Evolutionary conservation across 2,329 filamentous ascomycete genomes (phyloP), one percentile per base, ranked within the genome.

Genomic region (Fusarium sarcochroum): DNA sequence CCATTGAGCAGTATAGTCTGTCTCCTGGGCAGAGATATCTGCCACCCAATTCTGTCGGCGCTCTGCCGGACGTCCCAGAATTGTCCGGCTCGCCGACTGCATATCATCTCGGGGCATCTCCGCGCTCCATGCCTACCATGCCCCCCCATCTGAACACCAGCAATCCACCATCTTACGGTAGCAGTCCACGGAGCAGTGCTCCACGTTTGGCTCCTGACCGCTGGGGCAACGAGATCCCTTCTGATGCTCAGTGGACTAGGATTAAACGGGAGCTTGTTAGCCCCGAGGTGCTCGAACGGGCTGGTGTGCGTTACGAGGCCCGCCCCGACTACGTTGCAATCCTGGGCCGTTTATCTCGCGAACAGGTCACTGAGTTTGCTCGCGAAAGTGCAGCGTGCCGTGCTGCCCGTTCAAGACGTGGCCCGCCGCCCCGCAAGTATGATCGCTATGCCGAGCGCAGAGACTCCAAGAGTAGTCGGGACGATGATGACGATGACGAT

Each of bases 251-350:
- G 49, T 90, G 88, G 88, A 90, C 88, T 6, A 84, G 82, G 57
- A 87, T 90, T 34, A 82, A 80, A 55, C 83, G 88, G 14, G 79
- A 78, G 2, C 79, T 88, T 1, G 82, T 90, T 10, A 89, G 86
- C n/a, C 83, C 85, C 7, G 86, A 88, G 66, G 85, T 89, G 0
- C 79, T 90, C 5, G 80, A 84, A 38, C 79, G 82, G 41, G 86
- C 86, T 6, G 83, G 86, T 14, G 81, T 88, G 21, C 84, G 88
- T 11, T 90, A 88, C 69, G 87, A 90, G 74, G 88, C 87, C 11
- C 82, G 86, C 2, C 87, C 87, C 0, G 83, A 85, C 2, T 90
- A 87, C 60, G 87, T 90, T 84, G 88, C 88, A 14, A 77, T 90
- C 6, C 81, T 90, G 0, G 89, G 89, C 6, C 79, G 84, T 15